A percentile compares a stretch with the other conserved stretches of the same genome.
Evolutionary conservation across 2,329 filamentous ascomycete genomes (phyloP).

Genomic region (Fusarium hostae): DNA sequence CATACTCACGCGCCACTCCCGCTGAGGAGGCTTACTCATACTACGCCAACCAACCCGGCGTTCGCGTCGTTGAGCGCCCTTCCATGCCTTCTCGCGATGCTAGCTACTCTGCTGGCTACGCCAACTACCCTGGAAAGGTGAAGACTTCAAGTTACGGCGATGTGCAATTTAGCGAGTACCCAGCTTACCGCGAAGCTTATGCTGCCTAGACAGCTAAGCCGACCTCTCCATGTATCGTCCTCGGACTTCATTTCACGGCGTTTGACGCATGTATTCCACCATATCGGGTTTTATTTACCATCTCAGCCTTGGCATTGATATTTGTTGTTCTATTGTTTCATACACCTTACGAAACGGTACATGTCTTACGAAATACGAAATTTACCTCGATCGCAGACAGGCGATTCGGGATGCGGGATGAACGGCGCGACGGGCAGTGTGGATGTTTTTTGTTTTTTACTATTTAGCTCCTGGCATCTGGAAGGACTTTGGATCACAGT

Average conservation of each 20-base stretch:
- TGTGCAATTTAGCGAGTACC: slow-evolving; percentile 48
- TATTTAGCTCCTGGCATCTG: slow-evolving; percentile 38
- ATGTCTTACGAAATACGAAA: slow-evolving; percentile 50
- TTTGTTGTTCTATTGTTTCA: slow-evolving; percentile 41
- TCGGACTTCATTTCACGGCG: slow-evolving; percentile 42
- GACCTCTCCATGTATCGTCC: slow-evolving; percentile 3
- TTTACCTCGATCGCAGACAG: slow-evolving; percentile 40
- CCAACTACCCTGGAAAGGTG: slow-evolving; percentile 46
- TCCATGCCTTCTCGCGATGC: slow-evolving; percentile 46
- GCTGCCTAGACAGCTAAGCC: slow-evolving; percentile 14
- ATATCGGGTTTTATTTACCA: slow-evolving; percentile 32
- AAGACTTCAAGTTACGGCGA: slow-evolving; percentile 50
- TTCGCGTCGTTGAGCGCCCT: slow-evolving; percentile 47
- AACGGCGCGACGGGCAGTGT: slow-evolving; percentile 39
- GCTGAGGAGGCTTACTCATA: slow-evolving; percentile 42
- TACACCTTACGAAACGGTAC: slow-evolving; percentile 47
- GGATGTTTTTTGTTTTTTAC: slow-evolving; percentile 24
- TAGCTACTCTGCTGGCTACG: slow-evolving; percentile 45
- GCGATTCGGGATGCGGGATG: slow-evolving; percentile 43
- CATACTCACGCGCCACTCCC: slow-evolving; percentile 44
- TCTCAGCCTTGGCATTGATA: slow-evolving; percentile 29
- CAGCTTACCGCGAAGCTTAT: slow-evolving; percentile 42
- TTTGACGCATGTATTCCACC: slow-evolving; percentile 43
- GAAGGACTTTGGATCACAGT: slow-evolving; percentile 29
- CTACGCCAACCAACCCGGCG: slow-evolving; percentile 34